These are phyloP conservation scores for Exserohilum rostratum DNA, from an alignment of 2,329 filamentous ascomycete species.

Conservation along the genomic window DNA sequence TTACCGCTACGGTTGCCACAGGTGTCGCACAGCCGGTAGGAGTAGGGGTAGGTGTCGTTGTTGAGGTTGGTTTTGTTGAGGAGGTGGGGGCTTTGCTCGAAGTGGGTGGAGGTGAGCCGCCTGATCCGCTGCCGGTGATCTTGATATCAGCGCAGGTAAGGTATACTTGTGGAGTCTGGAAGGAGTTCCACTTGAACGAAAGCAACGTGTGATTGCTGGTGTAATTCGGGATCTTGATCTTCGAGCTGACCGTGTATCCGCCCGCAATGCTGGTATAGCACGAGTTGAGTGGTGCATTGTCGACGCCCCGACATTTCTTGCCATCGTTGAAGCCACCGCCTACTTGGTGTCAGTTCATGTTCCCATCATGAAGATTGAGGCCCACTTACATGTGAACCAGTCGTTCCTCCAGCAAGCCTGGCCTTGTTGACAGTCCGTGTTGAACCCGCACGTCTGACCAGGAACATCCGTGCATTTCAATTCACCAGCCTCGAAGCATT, in stretches of 20 bases:
- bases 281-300: conserved; percentile 40
- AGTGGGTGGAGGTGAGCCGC: conserved; percentile 18
- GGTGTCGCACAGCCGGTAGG: conserved; percentile 32
- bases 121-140: conserved; percentile 29
- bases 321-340: conserved; percentile 36
- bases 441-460: conserved; percentile 40
- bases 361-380: rapidly evolving
- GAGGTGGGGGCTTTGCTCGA: conserved; percentile 23
- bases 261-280: conserved; percentile 45
- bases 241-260: conserved; percentile 42
- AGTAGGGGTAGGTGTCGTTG: conserved; percentile 14
- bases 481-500: conserved; percentile 37
- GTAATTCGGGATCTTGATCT: conserved; percentile 44
- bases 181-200: conserved; percentile 43
- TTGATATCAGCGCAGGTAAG: conserved; percentile 43
- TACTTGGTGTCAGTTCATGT: neutral
- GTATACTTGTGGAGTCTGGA: conserved; percentile 44
- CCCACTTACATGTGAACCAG: conserved; percentile 39
- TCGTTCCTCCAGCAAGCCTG: conserved; percentile 43
- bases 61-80: conserved; percentile 19
- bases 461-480: conserved; percentile 41
- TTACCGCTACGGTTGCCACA: conserved; percentile 43
- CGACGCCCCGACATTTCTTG: conserved; percentile 37
- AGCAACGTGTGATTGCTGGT: conserved; percentile 40
- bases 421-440: conserved; percentile 36